Evolutionary conservation across 129 eudicot genomes (phyloP).

Genomic region (Artemisia argyi): DNA sequence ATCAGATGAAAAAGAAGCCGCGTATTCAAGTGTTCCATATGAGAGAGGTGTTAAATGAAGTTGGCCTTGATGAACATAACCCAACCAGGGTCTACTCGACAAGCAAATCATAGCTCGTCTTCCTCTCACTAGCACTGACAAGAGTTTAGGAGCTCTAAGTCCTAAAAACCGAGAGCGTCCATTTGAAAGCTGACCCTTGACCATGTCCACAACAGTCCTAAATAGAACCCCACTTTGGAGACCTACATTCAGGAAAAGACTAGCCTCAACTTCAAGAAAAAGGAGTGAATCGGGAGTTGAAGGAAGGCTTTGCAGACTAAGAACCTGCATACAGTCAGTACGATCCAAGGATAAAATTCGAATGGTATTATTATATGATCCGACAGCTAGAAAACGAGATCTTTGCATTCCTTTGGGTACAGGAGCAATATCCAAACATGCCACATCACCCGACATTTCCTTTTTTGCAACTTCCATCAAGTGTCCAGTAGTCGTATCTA

Average conservation of each 20-base stretch:
- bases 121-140: slow-evolving; percentile 80
- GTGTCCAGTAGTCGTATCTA: slow-evolving; percentile 86
- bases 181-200: slow-evolving; percentile 94
- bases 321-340: slow-evolving; percentile 89
- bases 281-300: slow-evolving; percentile 97
- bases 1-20: slow-evolving; percentile 87
- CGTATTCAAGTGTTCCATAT: slow-evolving; percentile 74
- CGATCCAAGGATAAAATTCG: slow-evolving; percentile 90
- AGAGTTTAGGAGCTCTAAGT: slow-evolving; percentile 87
- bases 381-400: slow-evolving; percentile 96
- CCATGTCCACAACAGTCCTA: slow-evolving; percentile 97
- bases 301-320: slow-evolving; percentile 89
- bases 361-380: slow-evolving; percentile 88
- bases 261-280: slow-evolving; percentile 94
- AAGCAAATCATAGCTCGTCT: slow-evolving; percentile 72
- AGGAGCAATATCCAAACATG: slow-evolving; percentile 99
- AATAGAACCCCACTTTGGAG: slow-evolving; percentile 91
- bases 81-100: slow-evolving; percentile 86
- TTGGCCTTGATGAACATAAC: slow-evolving; percentile 91
- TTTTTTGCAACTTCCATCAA: slow-evolving; percentile 89
- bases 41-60: slow-evolving; percentile 78
- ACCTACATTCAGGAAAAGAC: slow-evolving; percentile 85
- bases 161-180: slow-evolving; percentile 93
- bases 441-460: slow-evolving; percentile 96
- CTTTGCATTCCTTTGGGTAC: slow-evolving; percentile 95